A percentile compares a stretch with the other conserved stretches of the same genome.
phyloP scores from a whole-genome alignment of 2,329 filamentous ascomycete species.

The Fusarium sp. region DNA sequence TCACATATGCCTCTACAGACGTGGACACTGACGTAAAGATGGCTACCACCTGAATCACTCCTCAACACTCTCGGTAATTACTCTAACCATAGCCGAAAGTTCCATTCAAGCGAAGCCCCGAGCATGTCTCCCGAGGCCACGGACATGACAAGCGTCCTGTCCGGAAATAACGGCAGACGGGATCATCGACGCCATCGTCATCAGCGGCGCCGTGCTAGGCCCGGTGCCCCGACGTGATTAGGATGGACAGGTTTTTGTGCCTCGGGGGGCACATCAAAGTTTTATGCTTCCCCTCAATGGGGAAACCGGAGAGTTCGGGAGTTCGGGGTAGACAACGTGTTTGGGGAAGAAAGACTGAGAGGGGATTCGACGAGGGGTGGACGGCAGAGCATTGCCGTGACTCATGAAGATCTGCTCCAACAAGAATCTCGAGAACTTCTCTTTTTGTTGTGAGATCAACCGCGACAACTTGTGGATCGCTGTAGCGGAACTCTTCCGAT shows the following conservation, averaged over 20 bases:
- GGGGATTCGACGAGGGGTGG: slow-evolving; percentile 27
- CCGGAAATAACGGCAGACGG: slow-evolving; percentile 35
- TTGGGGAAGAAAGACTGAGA: slow-evolving; percentile 10
- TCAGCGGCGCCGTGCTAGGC: slow-evolving; percentile 9
- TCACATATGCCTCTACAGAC: neutral
- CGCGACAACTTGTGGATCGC: slow-evolving; percentile 5
- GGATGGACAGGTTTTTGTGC: neutral
- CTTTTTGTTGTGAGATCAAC: slow-evolving; percentile 6
- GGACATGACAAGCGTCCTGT: neutral
- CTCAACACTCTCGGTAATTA: neutral
- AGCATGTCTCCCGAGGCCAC: slow-evolving; percentile 7
- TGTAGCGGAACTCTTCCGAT: slow-evolving; percentile 27
- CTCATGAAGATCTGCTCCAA: slow-evolving; percentile 10
- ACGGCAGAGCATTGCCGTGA: slow-evolving; percentile 25
- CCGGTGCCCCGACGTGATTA: slow-evolving; percentile 6
- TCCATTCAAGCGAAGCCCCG: slow-evolving; percentile 35
- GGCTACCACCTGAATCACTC: neutral
- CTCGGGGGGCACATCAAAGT: neutral
- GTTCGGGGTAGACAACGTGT: neutral
- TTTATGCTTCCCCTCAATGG: slow-evolving; percentile 40
- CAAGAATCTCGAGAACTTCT: slow-evolving; percentile 21
- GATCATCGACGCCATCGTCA: slow-evolving; percentile 19
- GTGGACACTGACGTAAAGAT: neutral
- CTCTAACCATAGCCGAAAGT: slow-evolving; percentile 20
- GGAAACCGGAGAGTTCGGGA: neutral